These are phyloP conservation scores for Helotiales sp. DNA, from an alignment of 2,329 filamentous ascomycete species.

Conservation along the genomic window DNA sequence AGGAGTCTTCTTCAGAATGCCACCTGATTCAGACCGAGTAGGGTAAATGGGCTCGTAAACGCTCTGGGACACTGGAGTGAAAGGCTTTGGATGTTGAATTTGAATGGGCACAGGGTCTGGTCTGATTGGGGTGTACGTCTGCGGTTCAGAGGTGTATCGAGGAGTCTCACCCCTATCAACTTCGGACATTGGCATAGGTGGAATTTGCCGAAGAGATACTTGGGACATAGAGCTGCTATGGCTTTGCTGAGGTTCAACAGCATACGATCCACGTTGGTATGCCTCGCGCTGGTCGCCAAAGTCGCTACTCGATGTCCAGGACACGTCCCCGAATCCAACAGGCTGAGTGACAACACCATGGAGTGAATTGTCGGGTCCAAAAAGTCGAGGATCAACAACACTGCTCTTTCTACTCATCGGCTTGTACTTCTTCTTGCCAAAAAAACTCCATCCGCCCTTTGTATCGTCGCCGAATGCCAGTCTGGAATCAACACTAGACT, in stretches of 20 bases:
- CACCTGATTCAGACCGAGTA: conserved; percentile 34
- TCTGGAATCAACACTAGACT: conserved; percentile 58
- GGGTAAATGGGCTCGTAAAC: conserved; percentile 62
- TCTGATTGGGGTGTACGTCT: conserved; percentile 49
- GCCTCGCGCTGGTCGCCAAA: conserved; percentile 36
- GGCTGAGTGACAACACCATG: conserved; percentile 60
- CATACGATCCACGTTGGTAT: conserved; percentile 17
- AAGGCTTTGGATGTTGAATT: conserved; percentile 85
- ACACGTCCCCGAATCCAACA: conserved; percentile 57
- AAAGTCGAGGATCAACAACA: conserved; percentile 61
- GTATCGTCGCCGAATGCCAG: conserved; percentile 61
- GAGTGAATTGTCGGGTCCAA: conserved; percentile 66
- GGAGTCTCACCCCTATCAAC: conserved; percentile 10
- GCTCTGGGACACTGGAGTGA: conserved; percentile 71
- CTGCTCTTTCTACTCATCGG: conserved; percentile 50
- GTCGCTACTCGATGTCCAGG: conserved; percentile 39
- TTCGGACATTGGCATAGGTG: conserved; percentile 14
- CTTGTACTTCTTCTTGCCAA: conserved; percentile 42
- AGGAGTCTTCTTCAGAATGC: conserved; percentile 32
- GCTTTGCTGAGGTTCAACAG: conserved; percentile 14
- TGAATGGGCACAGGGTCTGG: conserved; percentile 68
- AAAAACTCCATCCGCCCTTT: conserved; percentile 42
- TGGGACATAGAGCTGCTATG: conserved; percentile 36
- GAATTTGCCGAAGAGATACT: conserved; percentile 46
- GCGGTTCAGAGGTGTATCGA: conserved; percentile 45